phyloP scores from a whole-genome alignment of 169 alveolate genomes.

The Eimeria maxima region DNA sequence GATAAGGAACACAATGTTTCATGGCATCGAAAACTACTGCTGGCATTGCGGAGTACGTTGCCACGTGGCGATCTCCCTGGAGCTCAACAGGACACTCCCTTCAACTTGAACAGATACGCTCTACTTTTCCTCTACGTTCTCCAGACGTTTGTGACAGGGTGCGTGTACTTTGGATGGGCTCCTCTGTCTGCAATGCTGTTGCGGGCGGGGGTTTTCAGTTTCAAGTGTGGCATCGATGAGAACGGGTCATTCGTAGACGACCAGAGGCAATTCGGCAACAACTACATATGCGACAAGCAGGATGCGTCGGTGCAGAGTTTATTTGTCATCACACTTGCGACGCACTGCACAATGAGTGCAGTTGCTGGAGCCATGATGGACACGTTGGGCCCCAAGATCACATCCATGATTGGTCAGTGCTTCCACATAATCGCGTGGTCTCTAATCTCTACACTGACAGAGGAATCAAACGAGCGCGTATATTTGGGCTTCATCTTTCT shows the following conservation, averaged over 20 bases:
- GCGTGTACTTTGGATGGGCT: slow-evolving; percentile 81
- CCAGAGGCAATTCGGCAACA: slow-evolving; percentile 12
- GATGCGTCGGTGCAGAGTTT: slow-evolving; percentile 78
- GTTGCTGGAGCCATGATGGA: slow-evolving; percentile 82
- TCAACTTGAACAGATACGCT: slow-evolving; percentile 70
- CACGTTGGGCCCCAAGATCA: slow-evolving; percentile 73
- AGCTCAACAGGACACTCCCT: slow-evolving; percentile 81
- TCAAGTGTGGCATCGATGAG: slow-evolving; percentile 31
- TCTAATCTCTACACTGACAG: not conserved
- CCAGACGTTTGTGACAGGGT: slow-evolving; percentile 64
- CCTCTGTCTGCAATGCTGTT: slow-evolving; percentile 73
- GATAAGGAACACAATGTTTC: slow-evolving; percentile 1
- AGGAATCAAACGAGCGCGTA: not conserved
- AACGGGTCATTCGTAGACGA: slow-evolving; percentile 9
- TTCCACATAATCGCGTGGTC: slow-evolving; percentile 62
- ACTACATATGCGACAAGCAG: slow-evolving; percentile 80
- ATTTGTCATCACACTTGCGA: slow-evolving; percentile 32
- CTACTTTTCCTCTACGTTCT: slow-evolving; percentile 68
- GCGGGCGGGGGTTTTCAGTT: slow-evolving; percentile 33
- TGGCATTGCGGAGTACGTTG: slow-evolving; percentile 57
- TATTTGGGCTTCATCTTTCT: slow-evolving; percentile 67
- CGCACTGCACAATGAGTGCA: slow-evolving; percentile 72
- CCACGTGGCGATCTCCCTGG: slow-evolving; percentile 80
- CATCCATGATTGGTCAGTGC: slow-evolving; percentile 79
- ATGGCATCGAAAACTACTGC: slow-evolving; percentile 10